Base-by-base conservation (phyloP, 495 filamentous ascomycete species). In the Aspergillus homomorphus region DNA sequence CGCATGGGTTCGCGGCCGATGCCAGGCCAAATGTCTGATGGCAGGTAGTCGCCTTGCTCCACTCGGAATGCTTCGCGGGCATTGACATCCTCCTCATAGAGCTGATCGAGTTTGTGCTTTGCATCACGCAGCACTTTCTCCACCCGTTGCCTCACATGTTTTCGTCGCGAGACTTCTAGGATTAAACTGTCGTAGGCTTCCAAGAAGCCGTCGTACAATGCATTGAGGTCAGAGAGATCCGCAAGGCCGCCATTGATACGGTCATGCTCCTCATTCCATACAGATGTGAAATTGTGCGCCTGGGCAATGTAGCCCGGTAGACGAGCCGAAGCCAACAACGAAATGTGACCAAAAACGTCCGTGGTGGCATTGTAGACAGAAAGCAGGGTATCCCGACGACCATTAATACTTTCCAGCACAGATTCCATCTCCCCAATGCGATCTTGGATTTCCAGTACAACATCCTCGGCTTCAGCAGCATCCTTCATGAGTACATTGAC, bases 1-100 rank as follows among this genome's bases (percentile, higher is more conserved):
- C 80, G 77, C 64, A 78, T 76, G 23, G 87, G 87, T 28, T 78
- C 79, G 46, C 82, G 76, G 54, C 79, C 77, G 24, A 90, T 74
- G 6, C 88, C 89, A 0, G 87, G 86, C 94, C 93, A 98, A 43
- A 98, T 85, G 65, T 97, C 95, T 2, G 85, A 84, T 0, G 94
- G 94, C 19, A 98, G 70, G 66, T 84, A 94, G 58, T 96, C 89
- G 2, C 91, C 92, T 19, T 92, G 84, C 58, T 96, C 90, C 7
- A 84, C 76, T 24, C 86, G 82, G 73, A 98, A 98, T 15, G 79
- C 73, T 63, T 95, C 90, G 24, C 94, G 77, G 58, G 89, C 86
- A 54, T 82, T 79, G 42, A 83, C 72, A 72, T 98, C 94, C 30
- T 80, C 81, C 55, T 88, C 85, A 57, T 89, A 82, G 21, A 98